Base-by-base conservation (phyloP, 768 basidiomycete genomes). In the Suillus luteus region DNA sequence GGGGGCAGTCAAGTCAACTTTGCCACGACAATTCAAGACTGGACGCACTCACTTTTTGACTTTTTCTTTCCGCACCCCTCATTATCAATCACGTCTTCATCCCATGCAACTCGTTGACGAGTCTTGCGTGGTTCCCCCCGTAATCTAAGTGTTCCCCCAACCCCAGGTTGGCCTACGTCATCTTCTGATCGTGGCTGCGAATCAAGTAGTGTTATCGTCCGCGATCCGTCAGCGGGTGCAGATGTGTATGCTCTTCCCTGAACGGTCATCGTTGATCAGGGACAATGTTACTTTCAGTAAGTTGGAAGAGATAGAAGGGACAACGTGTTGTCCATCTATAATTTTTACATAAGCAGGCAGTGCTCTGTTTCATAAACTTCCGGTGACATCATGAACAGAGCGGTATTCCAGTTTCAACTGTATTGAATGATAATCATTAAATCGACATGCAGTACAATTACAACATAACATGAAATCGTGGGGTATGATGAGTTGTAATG, bases 1-100 rank as follows among this genome's bases (percentile, higher is more conserved):
- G n/a, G 40, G 10, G 38, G 38, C 37, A 48, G 55, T 38, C 40
- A 19, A 19, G 41, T 40, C 60, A 59, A 17, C 15, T 54, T 11
- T 48, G 64, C 38, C 40, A 27, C 41, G 60, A 24, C 40, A 10
- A 27, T 31, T 19, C 19, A 37, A 46, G 11, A 43, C 33, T 60
- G 41, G 19, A 49, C 5, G 17, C 5, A 84, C 91, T 66, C 68
- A 96, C 96, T 95, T 79, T 98, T 98, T 35, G 93, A 94, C 66
- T 91, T 93, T 77, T 97, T 96, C 82, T 85, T 88, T 8, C 93
- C 93, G 64, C 88, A 84, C 0, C 89, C 88, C 70, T 98, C 96
- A 71, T 98, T 97, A 73, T 98, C 96, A 3, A 96, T 83, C 4
- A 93, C 91, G 61, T 87, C 90, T 19, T 93, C 90, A 24, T 78